These are phyloP conservation scores for Allium sativum DNA, from an alignment of 106 monocot species.

Conservation along the genomic window DNA sequence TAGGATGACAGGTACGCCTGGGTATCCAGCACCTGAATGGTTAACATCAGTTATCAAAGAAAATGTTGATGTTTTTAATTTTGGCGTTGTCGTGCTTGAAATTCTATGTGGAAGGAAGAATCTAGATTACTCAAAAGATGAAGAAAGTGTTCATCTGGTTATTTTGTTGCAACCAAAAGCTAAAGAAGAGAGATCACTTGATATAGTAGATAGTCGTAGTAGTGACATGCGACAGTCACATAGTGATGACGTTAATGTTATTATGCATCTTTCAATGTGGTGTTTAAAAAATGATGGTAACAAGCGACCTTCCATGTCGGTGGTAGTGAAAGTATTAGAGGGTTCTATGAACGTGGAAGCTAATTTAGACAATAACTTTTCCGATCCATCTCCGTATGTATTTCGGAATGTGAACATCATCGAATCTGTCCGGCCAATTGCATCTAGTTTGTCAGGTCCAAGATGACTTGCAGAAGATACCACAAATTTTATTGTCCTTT, in stretches of 20 bases:
- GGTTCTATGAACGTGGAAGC: background rate
- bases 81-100: constrained; percentile 5
- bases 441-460: constrained; percentile 1
- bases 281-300: constrained; percentile 16
- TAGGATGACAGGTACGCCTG: constrained; percentile 13
- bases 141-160: constrained; percentile 8
- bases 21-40: constrained; percentile 12
- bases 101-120: constrained; percentile 4
- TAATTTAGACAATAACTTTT: background rate
- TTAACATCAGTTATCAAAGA: constrained; percentile 6
- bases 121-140: constrained; percentile 1
- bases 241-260: constrained; percentile 12
- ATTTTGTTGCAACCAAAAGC: background rate
- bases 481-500: too few species aligned
- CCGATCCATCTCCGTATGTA: background rate
- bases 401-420: background rate
- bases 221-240: constrained; percentile 1
- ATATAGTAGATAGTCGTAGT: constrained; percentile 6
- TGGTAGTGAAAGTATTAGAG: constrained; percentile 6
- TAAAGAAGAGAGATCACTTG: background rate
- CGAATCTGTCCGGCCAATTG: background rate
- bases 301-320: constrained; percentile 22
- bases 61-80: constrained; percentile 10
- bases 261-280: constrained; percentile 13
- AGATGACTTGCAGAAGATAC: too few species aligned